Conservation (phyloP, 371 early-diverging fungal species). For the Syncephalastrum contaminatum region DNA sequence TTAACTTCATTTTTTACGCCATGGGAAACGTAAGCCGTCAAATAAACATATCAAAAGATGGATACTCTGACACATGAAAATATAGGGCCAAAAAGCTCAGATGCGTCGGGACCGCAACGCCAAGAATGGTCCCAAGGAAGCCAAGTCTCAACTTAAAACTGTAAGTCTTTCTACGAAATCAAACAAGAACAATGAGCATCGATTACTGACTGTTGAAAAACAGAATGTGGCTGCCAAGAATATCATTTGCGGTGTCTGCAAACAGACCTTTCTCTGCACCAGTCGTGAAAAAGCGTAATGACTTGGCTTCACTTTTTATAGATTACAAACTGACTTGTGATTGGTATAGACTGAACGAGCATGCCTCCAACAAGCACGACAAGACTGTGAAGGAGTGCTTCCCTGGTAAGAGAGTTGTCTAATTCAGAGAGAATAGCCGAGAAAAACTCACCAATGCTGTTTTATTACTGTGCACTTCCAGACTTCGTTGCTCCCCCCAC, state of each 20-base stretch:
- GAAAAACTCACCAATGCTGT: not conserved
- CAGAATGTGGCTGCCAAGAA: slow-evolving; percentile 83
- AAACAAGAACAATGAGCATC: slow-evolving; percentile 3
- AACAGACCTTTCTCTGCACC: slow-evolving; percentile 84
- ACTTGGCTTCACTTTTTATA: not conserved
- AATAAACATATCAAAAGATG: not conserved
- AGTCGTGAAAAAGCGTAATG: slow-evolving; percentile 71
- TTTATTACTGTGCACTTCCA: not conserved
- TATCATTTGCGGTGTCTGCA: slow-evolving; percentile 75
- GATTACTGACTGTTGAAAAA: not conserved
- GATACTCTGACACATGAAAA: not conserved
- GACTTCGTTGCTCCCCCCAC: slow-evolving; percentile 14
- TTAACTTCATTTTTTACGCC: slow-evolving; percentile 6
- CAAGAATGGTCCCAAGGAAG: slow-evolving; percentile 51
- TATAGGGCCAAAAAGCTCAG: slow-evolving; percentile 74
- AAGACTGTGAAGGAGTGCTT: slow-evolving; percentile 81
- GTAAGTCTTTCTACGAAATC: slow-evolving; percentile 38
- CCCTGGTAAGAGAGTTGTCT: slow-evolving; percentile 53
- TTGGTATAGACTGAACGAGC: slow-evolving; percentile 58
- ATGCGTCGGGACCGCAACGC: slow-evolving; percentile 75
- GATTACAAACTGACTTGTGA: not conserved
- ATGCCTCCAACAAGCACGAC: slow-evolving; percentile 80
- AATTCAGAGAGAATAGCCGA: not conserved
- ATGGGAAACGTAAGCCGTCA: slow-evolving; percentile 14
- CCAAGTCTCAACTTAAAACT: slow-evolving; percentile 77